Conservation (phyloP, 108 stramenopile genomes). For the Cyclostephanos tholiformis region DNA sequence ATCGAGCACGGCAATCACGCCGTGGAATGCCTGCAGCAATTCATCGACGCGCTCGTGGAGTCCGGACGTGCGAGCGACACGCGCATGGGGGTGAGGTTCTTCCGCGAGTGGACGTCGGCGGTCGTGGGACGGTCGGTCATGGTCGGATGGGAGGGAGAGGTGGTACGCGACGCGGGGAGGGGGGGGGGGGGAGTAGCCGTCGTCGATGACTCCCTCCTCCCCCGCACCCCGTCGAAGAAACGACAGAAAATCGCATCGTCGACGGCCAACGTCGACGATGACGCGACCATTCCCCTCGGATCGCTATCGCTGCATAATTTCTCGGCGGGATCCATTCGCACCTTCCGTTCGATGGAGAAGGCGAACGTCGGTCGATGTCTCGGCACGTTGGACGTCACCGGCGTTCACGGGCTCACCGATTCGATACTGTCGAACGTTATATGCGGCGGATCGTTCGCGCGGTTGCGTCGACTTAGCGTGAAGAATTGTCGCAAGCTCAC, state of each 20-base stretch:
- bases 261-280: not conserved
- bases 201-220: not conserved
- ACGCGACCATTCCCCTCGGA: slow-evolving; percentile 38
- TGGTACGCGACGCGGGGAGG: not conserved
- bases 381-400: slow-evolving; percentile 70
- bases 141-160: not conserved
- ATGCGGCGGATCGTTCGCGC: slow-evolving; percentile 41
- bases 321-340: slow-evolving; percentile 49
- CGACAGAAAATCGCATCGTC: slow-evolving; percentile 1
- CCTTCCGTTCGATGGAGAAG: slow-evolving; percentile 62
- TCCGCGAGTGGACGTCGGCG: slow-evolving; percentile 64
- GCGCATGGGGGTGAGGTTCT: slow-evolving; percentile 68
- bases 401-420: slow-evolving; percentile 69
- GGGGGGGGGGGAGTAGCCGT: not conserved
- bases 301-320: slow-evolving; percentile 72
- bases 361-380: slow-evolving; percentile 60
- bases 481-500: slow-evolving; percentile 85
- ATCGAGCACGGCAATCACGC: slow-evolving; percentile 72
- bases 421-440: slow-evolving; percentile 37
- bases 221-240: slow-evolving; percentile 8
- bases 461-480: slow-evolving; percentile 62
- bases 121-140: slow-evolving; percentile 23
- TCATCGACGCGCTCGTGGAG: slow-evolving; percentile 77
- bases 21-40: slow-evolving; percentile 68
- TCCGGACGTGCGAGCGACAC: slow-evolving; percentile 77